These are phyloP conservation scores for Rhazya stricta DNA, from an alignment of 257 asterid species.

Conservation along the genomic window DNA sequence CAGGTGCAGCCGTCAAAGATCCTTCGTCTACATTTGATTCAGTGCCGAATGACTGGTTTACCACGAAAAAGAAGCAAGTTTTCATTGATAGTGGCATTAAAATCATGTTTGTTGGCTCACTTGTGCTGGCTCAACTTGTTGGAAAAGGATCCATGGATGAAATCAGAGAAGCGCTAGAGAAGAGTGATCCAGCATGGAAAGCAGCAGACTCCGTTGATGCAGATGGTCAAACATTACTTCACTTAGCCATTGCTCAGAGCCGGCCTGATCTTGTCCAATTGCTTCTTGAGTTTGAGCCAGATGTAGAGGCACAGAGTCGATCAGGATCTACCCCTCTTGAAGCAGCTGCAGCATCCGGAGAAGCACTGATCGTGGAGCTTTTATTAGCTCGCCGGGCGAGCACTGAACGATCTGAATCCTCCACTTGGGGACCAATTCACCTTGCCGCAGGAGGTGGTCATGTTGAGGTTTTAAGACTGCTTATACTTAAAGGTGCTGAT, in stretches of 20 bases:
- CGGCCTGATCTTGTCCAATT: constrained; percentile 76
- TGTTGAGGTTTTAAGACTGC: constrained; percentile 50
- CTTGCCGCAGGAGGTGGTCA: constrained; percentile 60
- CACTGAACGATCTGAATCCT: constrained; percentile 42
- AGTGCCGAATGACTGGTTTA: constrained; percentile 72
- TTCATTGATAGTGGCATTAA: constrained; percentile 66
- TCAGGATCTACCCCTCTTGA: constrained; percentile 67
- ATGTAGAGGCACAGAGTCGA: constrained; percentile 39
- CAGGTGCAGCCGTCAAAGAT: constrained; percentile 54
- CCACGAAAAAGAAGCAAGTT: constrained; percentile 73
- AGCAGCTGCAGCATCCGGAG: constrained; percentile 67
- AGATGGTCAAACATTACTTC: constrained; percentile 60
- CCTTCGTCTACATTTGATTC: constrained; percentile 33
- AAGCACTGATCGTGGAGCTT: constrained; percentile 60
- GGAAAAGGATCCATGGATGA: constrained; percentile 59
- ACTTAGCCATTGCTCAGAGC: constrained; percentile 50
- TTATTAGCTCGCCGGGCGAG: constrained; percentile 50
- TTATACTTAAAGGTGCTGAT: constrained; percentile 53
- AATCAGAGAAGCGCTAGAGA: constrained; percentile 60
- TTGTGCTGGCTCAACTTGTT: constrained; percentile 40
- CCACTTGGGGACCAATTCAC: constrained; percentile 65
- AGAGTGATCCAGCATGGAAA: constrained; percentile 47
- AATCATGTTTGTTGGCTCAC: constrained; percentile 65
- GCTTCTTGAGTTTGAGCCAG: constrained; percentile 54
- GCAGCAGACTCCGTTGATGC: constrained; percentile 48